Conservation (phyloP, 768 basidiomycete species). For the Fomitopsis serialis region DNA sequence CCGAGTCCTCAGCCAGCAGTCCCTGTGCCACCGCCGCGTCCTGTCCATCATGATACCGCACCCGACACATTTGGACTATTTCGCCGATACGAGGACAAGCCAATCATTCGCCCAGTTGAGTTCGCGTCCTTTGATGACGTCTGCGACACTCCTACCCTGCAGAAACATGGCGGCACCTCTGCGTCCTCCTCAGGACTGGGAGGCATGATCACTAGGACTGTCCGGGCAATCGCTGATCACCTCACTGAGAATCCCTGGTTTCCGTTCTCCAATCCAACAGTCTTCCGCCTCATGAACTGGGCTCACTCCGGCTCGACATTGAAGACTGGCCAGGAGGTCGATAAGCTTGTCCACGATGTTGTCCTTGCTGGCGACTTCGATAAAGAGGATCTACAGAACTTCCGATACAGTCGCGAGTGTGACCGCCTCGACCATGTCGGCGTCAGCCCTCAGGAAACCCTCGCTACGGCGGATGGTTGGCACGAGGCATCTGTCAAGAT, state of each 20-base stretch:
- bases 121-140: no score
- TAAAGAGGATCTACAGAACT: not conserved
- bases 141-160: no score
- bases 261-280: slow-evolving; percentile 12
- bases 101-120: no score
- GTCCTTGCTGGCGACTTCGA: slow-evolving; percentile 1
- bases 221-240: no score
- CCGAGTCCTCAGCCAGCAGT: no score
- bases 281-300: slow-evolving; percentile 26
- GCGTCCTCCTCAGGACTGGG: no score
- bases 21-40: no score
- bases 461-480: slow-evolving; percentile 18
- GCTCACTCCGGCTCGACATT: slow-evolving; percentile 19
- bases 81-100: no score
- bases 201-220: not conserved
- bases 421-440: slow-evolving; percentile 8
- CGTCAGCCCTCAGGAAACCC: not conserved
- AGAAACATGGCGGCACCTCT: no score
- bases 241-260: no score
- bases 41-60: no score
- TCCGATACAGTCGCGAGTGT: slow-evolving; percentile 2
- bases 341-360: slow-evolving; percentile 19
- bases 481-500: slow-evolving; percentile 10
- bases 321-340: slow-evolving; percentile 23
- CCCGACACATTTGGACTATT: no score